Evolutionary conservation across 116 monocot species (phyloP), one percentile per base, ranked within the genome.

Genomic region (Iris pallida): DNA sequence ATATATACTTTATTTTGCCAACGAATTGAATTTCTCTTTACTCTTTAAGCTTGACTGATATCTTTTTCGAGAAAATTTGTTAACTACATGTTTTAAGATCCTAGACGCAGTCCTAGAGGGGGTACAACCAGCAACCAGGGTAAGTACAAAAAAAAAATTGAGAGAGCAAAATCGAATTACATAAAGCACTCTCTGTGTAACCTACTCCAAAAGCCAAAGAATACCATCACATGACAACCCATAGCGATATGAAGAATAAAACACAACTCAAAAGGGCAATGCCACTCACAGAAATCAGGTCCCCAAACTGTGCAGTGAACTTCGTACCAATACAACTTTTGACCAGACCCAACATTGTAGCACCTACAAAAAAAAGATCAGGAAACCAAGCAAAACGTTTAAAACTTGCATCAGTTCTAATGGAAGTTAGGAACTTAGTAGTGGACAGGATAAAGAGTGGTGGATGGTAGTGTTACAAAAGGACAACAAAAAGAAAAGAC

Each of bases 311-410:
- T 56, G 92, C 79, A 44, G 97, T 97, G 75, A 97, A 97, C 79
- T 97, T 92, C 66, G 92, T 97, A 51, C 92, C 89, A 55, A 92
- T 87, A 59, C 86, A 97, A 73, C 97, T 92, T 89, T 92, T 97
- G 5, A 97, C 90, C 49, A 97, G 66, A 45, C 81, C 78, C 45
- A 92, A 76, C 81, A 92, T 79, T n/a, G 76, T 62, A 12, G 75
- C 44, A 74, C 85, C 92, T 97, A 72, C 16, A 16, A 20, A 57
- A 55, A 65, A 45, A 55, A 56, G 30, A 62, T 42, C 43, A 46
- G 9, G 14, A 42, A 16, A 53, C 42, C 16, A 67, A 65, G 54
- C 51, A 65, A 49, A 65, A 4, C 13, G 40, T 65, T 67, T 55
- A 5, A 67, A 67, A 43, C 42, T 55, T 30, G 20, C 54, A 16